Percentiles rank a stretch among this genome's conserved stretches.
These are phyloP conservation scores for Ceratocystis eucalypticola DNA, from an alignment of 2,329 filamentous ascomycete genomes.

Conservation along the genomic window DNA sequence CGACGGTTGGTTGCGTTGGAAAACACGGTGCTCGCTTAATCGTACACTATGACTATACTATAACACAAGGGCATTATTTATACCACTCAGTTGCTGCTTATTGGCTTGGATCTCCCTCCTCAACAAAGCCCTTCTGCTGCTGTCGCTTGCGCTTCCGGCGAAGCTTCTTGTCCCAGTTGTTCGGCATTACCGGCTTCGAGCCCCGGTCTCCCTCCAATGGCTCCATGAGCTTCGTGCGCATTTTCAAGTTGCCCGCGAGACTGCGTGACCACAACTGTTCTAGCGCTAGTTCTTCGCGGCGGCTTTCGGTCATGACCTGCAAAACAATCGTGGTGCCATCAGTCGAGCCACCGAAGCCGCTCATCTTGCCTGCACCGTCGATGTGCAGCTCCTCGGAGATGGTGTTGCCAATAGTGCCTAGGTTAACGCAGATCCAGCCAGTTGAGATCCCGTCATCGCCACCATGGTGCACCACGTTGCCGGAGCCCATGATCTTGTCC, in stretches of 20 bases:
- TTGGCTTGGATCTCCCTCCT: neutral
- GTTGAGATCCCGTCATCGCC: constrained; percentile 79
- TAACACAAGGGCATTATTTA: neutral
- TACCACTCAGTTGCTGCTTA: neutral
- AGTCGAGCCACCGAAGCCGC: constrained; percentile 55
- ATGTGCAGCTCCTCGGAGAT: constrained; percentile 32
- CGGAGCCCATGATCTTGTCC: constrained; percentile 65
- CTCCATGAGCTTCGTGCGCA: constrained; percentile 22
- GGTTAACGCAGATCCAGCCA: constrained; percentile 91
- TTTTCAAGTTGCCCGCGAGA: constrained; percentile 25
- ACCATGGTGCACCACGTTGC: constrained; percentile 48
- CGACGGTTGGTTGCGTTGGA: neutral
- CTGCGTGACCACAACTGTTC: constrained; percentile 39
- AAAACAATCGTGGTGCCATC: constrained; percentile 41
- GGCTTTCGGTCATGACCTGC: constrained; percentile 43
- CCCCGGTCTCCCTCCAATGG: constrained; percentile 2
- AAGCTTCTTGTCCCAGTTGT: constrained; percentile 18
- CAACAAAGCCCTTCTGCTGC: constrained; percentile 10
- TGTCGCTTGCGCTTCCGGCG: constrained; percentile 16
- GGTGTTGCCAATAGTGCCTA: constrained; percentile 55
- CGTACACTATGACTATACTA: constrained; percentile 8
- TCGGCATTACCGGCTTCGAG: constrained; percentile 7
- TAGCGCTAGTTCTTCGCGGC: constrained; percentile 39
- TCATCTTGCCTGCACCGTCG: constrained; percentile 43
- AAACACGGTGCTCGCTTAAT: neutral